These are phyloP conservation scores for Xenoacremonium recifei DNA, from an alignment of 2,329 filamentous ascomycete species.

Conservation along the genomic window DNA sequence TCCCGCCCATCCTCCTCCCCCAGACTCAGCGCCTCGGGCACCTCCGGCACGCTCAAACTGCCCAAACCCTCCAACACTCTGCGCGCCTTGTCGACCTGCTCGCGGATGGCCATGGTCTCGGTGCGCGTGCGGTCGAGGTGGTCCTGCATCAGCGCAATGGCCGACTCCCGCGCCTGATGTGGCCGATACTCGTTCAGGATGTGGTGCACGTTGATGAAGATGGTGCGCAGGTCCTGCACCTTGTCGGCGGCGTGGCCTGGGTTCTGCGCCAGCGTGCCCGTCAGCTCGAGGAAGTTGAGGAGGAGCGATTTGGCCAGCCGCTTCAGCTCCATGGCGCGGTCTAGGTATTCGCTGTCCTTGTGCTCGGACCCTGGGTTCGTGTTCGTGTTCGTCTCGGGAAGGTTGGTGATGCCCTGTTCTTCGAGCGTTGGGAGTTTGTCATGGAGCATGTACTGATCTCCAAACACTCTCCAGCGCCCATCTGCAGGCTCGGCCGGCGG, in stretches of 20 bases:
- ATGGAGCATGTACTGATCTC: conserved; percentile 59
- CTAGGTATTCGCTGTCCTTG: conserved; percentile 54
- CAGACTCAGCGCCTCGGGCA: conserved; percentile 15
- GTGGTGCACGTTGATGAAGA: conserved; percentile 90
- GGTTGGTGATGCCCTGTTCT: conserved; percentile 68
- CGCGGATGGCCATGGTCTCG: conserved; percentile 69
- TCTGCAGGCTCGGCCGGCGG: conserved; percentile 73
- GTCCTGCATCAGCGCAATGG: conserved; percentile 85
- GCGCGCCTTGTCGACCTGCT: conserved; percentile 70
- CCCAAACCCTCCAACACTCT: conserved; percentile 69
- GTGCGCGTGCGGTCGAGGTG: conserved; percentile 69
- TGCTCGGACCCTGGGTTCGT: conserved; percentile 36
- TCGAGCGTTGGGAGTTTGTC: conserved; percentile 66
- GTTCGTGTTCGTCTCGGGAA: conserved; percentile 42
- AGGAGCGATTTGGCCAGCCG: conserved; percentile 80
- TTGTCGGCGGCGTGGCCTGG: conserved; percentile 62
- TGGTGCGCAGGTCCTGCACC: conserved; percentile 72
- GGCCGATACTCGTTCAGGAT: conserved; percentile 92
- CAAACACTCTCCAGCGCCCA: conserved; percentile 74
- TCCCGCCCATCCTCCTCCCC: conserved; percentile 17
- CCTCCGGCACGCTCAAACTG: conserved; percentile 40
- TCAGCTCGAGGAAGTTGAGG: conserved; percentile 83
- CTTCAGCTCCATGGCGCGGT: conserved; percentile 68
- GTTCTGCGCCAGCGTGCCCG: conserved; percentile 46
- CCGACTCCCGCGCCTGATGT: conserved; percentile 84